phyloP scores from a whole-genome alignment of 139 green algal genomes.

The Eudorina sp. region DNA sequence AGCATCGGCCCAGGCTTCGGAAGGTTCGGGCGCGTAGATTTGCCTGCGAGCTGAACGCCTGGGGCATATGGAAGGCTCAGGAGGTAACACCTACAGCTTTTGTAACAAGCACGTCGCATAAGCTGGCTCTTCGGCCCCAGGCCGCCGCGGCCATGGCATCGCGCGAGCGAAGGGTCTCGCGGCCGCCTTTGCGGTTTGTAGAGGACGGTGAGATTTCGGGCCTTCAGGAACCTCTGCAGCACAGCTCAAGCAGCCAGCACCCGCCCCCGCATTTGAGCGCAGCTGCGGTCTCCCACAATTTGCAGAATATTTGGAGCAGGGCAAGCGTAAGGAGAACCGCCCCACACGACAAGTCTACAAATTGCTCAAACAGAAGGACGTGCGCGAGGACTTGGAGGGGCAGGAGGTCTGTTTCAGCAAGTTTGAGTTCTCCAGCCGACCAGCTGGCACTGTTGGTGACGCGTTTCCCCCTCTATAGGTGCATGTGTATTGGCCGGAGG shows the following conservation, averaged over 20 bases:
- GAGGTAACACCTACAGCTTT: too few species aligned
- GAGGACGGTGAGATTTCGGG: slow-evolving; percentile 12
- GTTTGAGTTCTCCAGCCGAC: too few species aligned
- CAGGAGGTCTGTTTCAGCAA: slow-evolving; percentile 44
- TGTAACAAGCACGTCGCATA: too few species aligned
- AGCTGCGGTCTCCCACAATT: neutral
- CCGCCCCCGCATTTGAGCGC: neutral
- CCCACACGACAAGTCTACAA: slow-evolving; percentile 55
- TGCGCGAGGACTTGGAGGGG: slow-evolving; percentile 37
- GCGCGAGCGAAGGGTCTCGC: slow-evolving; percentile 3
- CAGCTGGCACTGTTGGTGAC: neutral
- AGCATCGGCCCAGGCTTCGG: too few species aligned
- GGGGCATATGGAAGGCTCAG: too few species aligned
- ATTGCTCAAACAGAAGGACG: slow-evolving; percentile 57
- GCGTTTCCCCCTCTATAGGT: slow-evolving; percentile 29
- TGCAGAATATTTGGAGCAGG: slow-evolving; percentile 47
- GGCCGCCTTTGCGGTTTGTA: neutral
- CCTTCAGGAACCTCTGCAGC: neutral
- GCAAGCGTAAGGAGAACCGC: neutral
- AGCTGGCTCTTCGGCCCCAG: too few species aligned
- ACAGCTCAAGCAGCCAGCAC: slow-evolving; percentile 11
- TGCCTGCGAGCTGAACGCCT: too few species aligned
- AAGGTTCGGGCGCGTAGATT: too few species aligned
- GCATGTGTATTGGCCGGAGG: slow-evolving; percentile 65
- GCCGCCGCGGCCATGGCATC: too few species aligned